These are phyloP conservation scores for Chenopodium berlandieri DNA, from an alignment of 148 eudicot species.

Conservation along the genomic window DNA sequence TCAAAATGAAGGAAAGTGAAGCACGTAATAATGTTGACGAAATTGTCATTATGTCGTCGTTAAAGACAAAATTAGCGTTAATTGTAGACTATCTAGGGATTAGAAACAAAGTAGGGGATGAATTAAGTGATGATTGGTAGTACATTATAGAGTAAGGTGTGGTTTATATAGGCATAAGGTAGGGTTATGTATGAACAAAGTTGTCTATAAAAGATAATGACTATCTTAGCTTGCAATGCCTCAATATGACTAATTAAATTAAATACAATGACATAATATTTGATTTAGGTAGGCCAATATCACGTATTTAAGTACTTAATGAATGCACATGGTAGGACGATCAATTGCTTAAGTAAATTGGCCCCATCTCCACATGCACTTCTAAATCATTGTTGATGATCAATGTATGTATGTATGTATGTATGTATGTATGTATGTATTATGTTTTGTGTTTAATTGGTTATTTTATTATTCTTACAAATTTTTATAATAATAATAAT, in stretches of 20 bases:
- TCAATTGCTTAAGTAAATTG: background rate
- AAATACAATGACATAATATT: background rate
- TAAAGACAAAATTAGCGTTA: background rate
- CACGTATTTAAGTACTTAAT: background rate
- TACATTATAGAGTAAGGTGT: background rate
- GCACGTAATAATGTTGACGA: conserved; percentile 20
- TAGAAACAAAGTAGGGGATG: background rate
- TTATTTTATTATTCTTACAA: background rate
- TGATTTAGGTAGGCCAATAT: conserved; percentile 2
- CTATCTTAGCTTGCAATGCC: conserved; percentile 8
- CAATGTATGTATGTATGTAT: background rate
- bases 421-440: background rate
- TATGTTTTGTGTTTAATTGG: too few species aligned
- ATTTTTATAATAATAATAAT: too few species aligned
- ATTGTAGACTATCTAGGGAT: background rate
- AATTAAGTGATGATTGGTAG: background rate
- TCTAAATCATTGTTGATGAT: background rate
- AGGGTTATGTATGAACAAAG: background rate
- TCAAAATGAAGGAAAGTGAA: conserved; percentile 29
- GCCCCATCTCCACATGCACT: conserved; percentile 11
- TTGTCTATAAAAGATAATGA: conserved; percentile 5
- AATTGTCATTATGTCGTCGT: conserved; percentile 32
- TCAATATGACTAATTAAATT: conserved; percentile 4
- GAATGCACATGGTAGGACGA: conserved; percentile 11
- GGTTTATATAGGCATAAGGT: conserved; percentile 10